Base-by-base conservation (phyloP, 2,329 filamentous ascomycete genomes). In the Microdochium bolleyi region DNA sequence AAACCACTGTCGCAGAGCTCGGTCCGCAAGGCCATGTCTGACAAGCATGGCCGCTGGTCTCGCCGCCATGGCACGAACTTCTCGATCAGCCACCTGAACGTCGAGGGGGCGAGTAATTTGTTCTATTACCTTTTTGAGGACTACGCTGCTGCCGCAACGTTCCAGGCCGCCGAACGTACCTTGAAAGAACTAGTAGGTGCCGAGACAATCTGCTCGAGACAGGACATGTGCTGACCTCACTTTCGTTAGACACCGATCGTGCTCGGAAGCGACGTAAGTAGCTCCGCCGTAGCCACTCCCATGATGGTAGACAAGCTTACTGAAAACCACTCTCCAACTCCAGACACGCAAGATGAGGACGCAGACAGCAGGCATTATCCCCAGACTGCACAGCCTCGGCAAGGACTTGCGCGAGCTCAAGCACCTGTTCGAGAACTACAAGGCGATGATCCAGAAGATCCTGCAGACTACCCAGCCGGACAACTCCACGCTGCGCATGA, bases 121-220 rank as follows among this genome's bases (percentile, higher is more conserved):
- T 85, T 85, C 66, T 86, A 84, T 63, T 85, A 85, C 59, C 67
- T 86, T 0, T 86, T 86, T 59, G 83, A 87, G 60, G 83, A 85
- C 61, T 85, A 83, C 71, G 74, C 75, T 34, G 79, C 80, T 3
- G 81, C 79, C 1, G 80, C 79, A 51, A 75, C 75, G 24, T 70
- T 85, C 13, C 77, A 73, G 10, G 61, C 57, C 1, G 73, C 73
- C 59, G 75, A 60, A 61, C 65, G 54, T 62, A 79, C 62, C 53
- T 64, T 86, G 7, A 70, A 76, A 48, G 64, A 70, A 16, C 67
- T 83, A 54, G 78, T 80, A 63, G 57, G 70, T 61, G 8, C 21
- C 34, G 37, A 19, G 32, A 41, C 11, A 32, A 19, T 19, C 22
- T 21, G 13, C 16, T 37, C 10, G 30, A 53, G 9, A 3, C 34